Percentiles rank a stretch among this genome's conserved stretches.
phyloP scores from a whole-genome alignment of 1,284 basidiomycete genomes.

The Fomes fomentarius region DNA sequence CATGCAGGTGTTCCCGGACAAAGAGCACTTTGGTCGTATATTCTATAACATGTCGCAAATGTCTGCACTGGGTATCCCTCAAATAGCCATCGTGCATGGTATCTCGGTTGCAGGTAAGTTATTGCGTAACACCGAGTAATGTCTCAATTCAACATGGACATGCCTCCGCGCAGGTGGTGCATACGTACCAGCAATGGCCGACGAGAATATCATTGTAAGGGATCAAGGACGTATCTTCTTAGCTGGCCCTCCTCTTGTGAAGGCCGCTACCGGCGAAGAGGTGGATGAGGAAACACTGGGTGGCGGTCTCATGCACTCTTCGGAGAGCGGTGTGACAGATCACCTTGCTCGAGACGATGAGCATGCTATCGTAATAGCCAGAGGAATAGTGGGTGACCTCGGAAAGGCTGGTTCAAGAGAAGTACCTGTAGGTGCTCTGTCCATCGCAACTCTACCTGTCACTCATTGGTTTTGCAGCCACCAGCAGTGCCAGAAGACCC shows the following conservation, averaged over 20 bases:
- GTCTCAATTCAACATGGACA: not conserved
- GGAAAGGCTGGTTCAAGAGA: constrained; percentile 59
- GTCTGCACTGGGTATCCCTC: constrained; percentile 89
- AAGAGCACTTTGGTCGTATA: constrained; percentile 93
- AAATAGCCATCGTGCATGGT: constrained; percentile 92
- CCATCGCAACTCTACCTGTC: not conserved
- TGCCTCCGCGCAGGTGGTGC: constrained; percentile 63
- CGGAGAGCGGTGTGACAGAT: constrained; percentile 92
- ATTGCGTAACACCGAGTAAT: constrained; percentile 5
- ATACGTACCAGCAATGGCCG: constrained; percentile 96
- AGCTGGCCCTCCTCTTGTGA: constrained; percentile 94
- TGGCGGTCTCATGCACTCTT: constrained; percentile 93
- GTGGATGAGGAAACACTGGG: constrained; percentile 94
- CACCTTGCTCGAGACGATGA: constrained; percentile 89
- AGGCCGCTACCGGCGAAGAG: constrained; percentile 92
- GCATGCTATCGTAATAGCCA: constrained; percentile 85
- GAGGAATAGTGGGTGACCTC: constrained; percentile 82
- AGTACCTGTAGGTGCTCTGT: constrained; percentile 46
- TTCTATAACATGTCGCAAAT: constrained; percentile 98
- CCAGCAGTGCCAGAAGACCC: constrained; percentile 67
- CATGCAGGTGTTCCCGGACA: constrained; percentile 78
- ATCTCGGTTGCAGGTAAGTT: constrained; percentile 83
- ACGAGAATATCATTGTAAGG: constrained; percentile 93
- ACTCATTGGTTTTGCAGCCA: constrained; percentile 45
- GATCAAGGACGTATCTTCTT: constrained; percentile 95